A percentile compares a stretch with the other conserved stretches of the same genome.
These are phyloP conservation scores for Digitaria exilis DNA, from an alignment of 202 grass and related monocot genomes.

Conservation along the genomic window DNA sequence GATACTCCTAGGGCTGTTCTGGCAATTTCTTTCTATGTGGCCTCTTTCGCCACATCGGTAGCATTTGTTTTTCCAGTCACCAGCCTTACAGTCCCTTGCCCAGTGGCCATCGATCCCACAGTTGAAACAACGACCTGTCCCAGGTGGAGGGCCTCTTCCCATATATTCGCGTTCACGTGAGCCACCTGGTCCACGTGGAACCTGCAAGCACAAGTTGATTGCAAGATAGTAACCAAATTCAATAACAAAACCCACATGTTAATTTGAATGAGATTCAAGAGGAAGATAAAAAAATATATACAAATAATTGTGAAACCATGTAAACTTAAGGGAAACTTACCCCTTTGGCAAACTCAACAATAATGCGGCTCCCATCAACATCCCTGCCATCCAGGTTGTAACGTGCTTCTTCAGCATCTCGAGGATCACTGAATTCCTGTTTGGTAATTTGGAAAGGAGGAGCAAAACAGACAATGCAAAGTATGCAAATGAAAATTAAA, in stretches of 20 bases:
- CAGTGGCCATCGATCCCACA: conserved; percentile 98
- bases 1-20: conserved; percentile 84
- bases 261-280: not conserved
- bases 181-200: conserved; percentile 70
- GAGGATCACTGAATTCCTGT: conserved; percentile 91
- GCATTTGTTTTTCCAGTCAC: conserved; percentile 99
- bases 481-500: conserved; percentile 34
- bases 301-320: not conserved
- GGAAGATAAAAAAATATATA: not conserved
- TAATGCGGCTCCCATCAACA: conserved; percentile 82
- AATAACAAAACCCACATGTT: not conserved
- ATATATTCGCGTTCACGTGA: conserved; percentile 83
- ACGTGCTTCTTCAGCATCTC: conserved; percentile 90
- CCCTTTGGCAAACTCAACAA: conserved; percentile 94
- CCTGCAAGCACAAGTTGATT: conserved; percentile 23
- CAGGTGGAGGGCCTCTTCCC: conserved; percentile 90
- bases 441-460: conserved; percentile 9
- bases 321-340: conserved; percentile 53
- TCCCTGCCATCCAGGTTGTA: conserved; percentile 92
- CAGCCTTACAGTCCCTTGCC: conserved; percentile 92
- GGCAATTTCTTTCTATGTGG: conserved; percentile 97
- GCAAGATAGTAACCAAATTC: conserved; percentile 4
- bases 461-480: not conserved
- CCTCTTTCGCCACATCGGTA: conserved; percentile 96
- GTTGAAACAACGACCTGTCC: conserved; percentile 94